Percentiles rank a stretch among this genome's conserved stretches.
Evolutionary conservation across 495 filamentous ascomycete genomes (phyloP).

Genomic region (Penicillium robsamsonii): DNA sequence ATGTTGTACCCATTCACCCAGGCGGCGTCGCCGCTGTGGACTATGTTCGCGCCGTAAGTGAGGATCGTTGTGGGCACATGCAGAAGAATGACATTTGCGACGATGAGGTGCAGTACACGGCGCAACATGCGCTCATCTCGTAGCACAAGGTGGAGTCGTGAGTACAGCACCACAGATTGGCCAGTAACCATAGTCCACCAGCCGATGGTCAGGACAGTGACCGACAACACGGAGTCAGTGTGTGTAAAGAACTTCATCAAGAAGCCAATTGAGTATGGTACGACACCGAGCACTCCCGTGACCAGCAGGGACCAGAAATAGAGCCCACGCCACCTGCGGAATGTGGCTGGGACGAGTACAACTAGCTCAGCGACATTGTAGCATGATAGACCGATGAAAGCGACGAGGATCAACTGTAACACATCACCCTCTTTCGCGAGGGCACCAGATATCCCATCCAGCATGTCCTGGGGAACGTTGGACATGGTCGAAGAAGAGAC

Average conservation of each 20-base stretch:
- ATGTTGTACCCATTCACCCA: constrained; percentile 50
- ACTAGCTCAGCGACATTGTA: constrained; percentile 53
- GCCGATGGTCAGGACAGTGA: constrained; percentile 48
- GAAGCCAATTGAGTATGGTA: constrained; percentile 53
- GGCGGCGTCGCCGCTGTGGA: constrained; percentile 22
- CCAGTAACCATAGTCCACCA: constrained; percentile 57
- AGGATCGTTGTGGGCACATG: constrained; percentile 52
- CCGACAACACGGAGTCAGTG: constrained; percentile 34
- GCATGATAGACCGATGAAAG: constrained; percentile 48
- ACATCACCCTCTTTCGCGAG: constrained; percentile 27
- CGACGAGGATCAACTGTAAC: constrained; percentile 37
- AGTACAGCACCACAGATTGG: constrained; percentile 52
- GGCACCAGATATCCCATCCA: constrained; percentile 40
- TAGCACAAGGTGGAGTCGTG: constrained; percentile 50
- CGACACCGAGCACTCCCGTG: constrained; percentile 42
- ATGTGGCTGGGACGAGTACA: constrained; percentile 49
- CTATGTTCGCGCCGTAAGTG: constrained; percentile 47
- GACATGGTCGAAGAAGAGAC: constrained; percentile 15
- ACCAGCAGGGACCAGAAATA: constrained; percentile 55
- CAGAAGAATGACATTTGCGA: constrained; percentile 44
- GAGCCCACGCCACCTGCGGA: constrained; percentile 51
- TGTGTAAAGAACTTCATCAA: constrained; percentile 50
- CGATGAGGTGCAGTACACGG: constrained; percentile 43
- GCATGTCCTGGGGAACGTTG: constrained; percentile 22
- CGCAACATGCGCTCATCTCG: constrained; percentile 44